phyloP scores from a whole-genome alignment of 2,329 filamentous ascomycete species.

The Diplocarpon rosae region DNA sequence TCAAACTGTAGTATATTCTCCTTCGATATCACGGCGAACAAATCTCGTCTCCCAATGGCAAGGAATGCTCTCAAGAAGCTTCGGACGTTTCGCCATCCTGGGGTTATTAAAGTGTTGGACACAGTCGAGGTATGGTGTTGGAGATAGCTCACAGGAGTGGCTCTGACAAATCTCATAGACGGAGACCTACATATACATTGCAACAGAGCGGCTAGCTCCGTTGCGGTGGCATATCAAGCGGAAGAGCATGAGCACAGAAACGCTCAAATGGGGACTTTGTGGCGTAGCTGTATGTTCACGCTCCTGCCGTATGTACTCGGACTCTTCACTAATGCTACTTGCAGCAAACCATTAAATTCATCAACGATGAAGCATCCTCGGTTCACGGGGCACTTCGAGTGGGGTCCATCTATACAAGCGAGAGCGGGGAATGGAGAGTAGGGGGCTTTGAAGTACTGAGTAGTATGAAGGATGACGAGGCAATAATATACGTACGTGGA shows the following conservation, averaged over 20 bases:
- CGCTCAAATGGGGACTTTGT: slow-evolving; percentile 91
- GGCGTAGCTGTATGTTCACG: slow-evolving; percentile 57
- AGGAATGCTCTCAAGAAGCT: slow-evolving; percentile 92
- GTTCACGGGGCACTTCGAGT: slow-evolving; percentile 82
- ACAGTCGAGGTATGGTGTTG: slow-evolving; percentile 65
- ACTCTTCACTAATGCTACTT: neutral
- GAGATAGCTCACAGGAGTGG: neutral
- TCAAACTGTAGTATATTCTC: slow-evolving; percentile 94
- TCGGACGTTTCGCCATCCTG: slow-evolving; percentile 84
- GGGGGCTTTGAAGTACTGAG: slow-evolving; percentile 89
- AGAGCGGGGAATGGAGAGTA: slow-evolving; percentile 96
- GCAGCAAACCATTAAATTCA: slow-evolving; percentile 84
- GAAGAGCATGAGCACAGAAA: slow-evolving; percentile 81
- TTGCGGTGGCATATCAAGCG: slow-evolving; percentile 83
- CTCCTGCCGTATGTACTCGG: neutral
- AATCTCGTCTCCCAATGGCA: slow-evolving; percentile 71
- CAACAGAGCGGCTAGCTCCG: slow-evolving; percentile 80
- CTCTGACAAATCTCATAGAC: slow-evolving; percentile 44
- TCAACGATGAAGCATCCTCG: slow-evolving; percentile 85
- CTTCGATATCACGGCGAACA: slow-evolving; percentile 79
- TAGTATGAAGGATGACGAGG: slow-evolving; percentile 92
- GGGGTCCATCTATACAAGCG: slow-evolving; percentile 82
- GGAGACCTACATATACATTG: slow-evolving; percentile 90
- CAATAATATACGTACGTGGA: slow-evolving; percentile 63
- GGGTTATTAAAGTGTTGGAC: slow-evolving; percentile 87